Base-by-base conservation (phyloP, 306 rosid species). In the Glycyrrhiza uralensis region DNA sequence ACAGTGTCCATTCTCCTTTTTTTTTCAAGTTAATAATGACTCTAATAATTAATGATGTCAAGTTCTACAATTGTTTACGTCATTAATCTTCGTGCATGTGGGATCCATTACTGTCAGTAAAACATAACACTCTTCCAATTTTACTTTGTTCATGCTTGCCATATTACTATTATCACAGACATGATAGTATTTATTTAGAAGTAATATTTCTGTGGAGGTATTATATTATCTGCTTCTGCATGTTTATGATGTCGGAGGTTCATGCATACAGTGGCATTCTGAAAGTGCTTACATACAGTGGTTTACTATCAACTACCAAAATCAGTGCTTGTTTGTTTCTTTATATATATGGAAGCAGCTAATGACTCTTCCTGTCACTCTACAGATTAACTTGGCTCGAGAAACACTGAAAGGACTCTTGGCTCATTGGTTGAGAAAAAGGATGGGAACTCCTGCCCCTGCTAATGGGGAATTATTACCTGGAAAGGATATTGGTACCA, bases 331-430 rank as follows among this genome's bases (percentile, higher is more conserved):
- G n/a, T n/a, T 14, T 51, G 51, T 75, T 75, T 46, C 72, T 60
- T 20, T 50, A 24, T 38, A 62, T 69, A 60, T 71, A 14, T 42
- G 36, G 56, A 57, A 59, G 67, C 18, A 50, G 36, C 52, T 58
- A 29, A 42, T 44, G 49, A 51, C 47, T 58, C 11, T 72, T 71
- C 66, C 14, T 59, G 44, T 66, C 33, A 55, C 45, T 76, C 41
- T 84, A 64, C 87, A 95, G 99, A 87, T 95, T 66, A 91, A 91
- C 88, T 89, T 95, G 66, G 97, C 93, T 18, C 89, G 90, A 51
- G 99, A 95, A 85, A 95, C 97, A 69, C 97, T 95, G 67, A 95
- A 95, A 82, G 99, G 99, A 69, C 95, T 95, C 54, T 72, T 95
- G 87, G 93, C 81, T 80, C 93, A 88, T 81, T 95, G 99, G 97